Evolutionary conservation across 345 rosid species (phyloP).

Genomic region (Gossypium mustelinum): DNA sequence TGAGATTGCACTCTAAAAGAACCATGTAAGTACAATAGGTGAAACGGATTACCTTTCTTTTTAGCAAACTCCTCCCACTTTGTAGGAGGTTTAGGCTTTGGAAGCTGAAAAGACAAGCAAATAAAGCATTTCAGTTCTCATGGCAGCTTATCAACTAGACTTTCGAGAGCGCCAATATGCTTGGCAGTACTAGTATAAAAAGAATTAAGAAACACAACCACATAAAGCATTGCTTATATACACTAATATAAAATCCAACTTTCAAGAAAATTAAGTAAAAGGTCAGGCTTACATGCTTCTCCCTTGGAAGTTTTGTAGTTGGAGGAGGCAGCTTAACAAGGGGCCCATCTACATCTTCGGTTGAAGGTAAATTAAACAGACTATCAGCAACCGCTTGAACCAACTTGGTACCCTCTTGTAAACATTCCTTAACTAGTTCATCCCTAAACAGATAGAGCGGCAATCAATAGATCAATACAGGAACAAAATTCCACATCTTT

Average conservation of each 20-base stretch:
- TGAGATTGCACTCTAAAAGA: background rate
- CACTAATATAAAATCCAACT: background rate
- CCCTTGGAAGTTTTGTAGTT: constrained; percentile 70
- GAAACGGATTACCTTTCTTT: constrained; percentile 39
- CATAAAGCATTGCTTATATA: background rate
- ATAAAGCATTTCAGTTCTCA: background rate
- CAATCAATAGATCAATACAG: background rate
- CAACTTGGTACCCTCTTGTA: constrained; percentile 56
- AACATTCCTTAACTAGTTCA: constrained; percentile 55
- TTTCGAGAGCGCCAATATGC: background rate
- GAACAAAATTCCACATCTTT: constrained; percentile 3
- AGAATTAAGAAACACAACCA: background rate
- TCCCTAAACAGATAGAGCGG: constrained; percentile 40
- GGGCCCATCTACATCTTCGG: constrained; percentile 75
- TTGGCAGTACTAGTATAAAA: background rate
- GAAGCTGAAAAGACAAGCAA: constrained; percentile 36
- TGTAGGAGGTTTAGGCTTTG: constrained; percentile 54
- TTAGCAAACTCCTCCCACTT: constrained; percentile 52
- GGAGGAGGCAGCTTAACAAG: constrained; percentile 75
- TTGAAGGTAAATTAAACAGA: constrained; percentile 72
- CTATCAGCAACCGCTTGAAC: constrained; percentile 66
- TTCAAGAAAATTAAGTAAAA: background rate
- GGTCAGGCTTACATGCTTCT: constrained; percentile 59
- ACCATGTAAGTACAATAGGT: background rate
- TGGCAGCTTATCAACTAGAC: background rate